Evolutionary conservation across 1,284 basidiomycete species (phyloP), one percentile per base, ranked within the genome.

Genomic region (Megacollybia platyphylla): DNA sequence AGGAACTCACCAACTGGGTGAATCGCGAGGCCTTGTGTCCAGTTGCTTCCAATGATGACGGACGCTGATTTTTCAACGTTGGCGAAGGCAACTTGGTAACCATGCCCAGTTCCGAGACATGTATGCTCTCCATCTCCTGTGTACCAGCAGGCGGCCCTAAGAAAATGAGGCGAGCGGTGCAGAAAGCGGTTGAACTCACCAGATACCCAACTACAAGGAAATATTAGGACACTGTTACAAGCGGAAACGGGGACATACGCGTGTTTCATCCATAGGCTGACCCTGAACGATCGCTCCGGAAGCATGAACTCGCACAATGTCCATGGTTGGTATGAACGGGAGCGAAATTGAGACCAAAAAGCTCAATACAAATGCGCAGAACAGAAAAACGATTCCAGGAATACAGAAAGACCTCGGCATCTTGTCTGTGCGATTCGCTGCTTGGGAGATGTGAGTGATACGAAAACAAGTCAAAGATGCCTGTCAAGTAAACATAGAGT

Each of bases 21-120:
- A 18, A 84, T 65, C 3, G 75, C 79, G 4, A 87, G 69, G 4
- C 82, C 83, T 38, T 73, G 71, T 8, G 83, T 87, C 78, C 80
- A 84, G 4, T 74, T 70, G 0, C 71, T 52, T 3, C 62, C 65
- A 46, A 80, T 70, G 44, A 55, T 62, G 13, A 72, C 63, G 49
- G 49, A 57, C 48, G 56, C 52, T 20, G 52, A 59, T 38, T 53
- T 56, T 13, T 51, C 51, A n/a, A 55, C 34, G 49, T 63, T 65
- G 28, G 54, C 52, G 48, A 77, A 51, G 13, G 57, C 54, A 29
- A 76, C 51, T 34, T 60, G 57, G 55, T 86, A 85, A 11, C 67
- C 80, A 50, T 72, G 63, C 10, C 71, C 58, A 32, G 58, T 55
- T 31, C 56, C 49, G 41, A 53, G 53, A 56, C 77, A 81, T n/a